Base-by-base conservation (phyloP, 192 early-diverging fungal genomes). In the Pilaira anomala region DNA sequence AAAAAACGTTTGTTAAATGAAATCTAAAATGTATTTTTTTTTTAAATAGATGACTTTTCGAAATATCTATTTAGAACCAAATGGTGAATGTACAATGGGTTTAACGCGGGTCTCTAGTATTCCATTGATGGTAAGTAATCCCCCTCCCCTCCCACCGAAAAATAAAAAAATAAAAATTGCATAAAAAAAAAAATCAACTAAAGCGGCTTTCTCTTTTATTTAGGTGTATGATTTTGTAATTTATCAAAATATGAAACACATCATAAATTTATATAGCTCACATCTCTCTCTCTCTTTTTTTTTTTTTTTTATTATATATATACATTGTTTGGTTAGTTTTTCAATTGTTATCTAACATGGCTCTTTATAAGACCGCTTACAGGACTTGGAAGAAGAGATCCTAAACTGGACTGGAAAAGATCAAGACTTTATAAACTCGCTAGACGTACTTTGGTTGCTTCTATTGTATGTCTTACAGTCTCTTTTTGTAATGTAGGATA, bases 401-500 rank as follows among this genome's bases (percentile, higher is more conserved):
- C 74, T 4, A 33, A 56, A 44, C 30, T 22, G 48, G 50, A 67
- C 28, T 71, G 65, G 74, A 63, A 55, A 28, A 60, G 57, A 62
- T 44, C 65, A 16, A 45, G 60, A 30, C 62, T 64, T n/a, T 63
- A 56, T 61, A 48, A 62, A 28, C 54, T 81, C 0, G 80, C 80
- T 9, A 69, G 72, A 28, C 73, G 80, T 11, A 82, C 76, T 1
- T 45, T 79, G 11, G 51, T 80, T 22, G 80, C 76, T 3, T 77
- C 80, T 7, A 16, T 80, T 36, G 63, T 82, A 9, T 72, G 67
- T 21, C 48, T 82, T 8, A 11, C 76, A 7, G 58, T 78, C 9
- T 78, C 76, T 13, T 68, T 75, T 33, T 66, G 36, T 45, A 82
- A 82, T 56, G 72, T 78, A 3, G 51, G 77, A 7, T 65, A 75